Percentiles rank a stretch among this genome's conserved stretches.
Conservation (phyloP, 2,329 filamentous ascomycete species). For the Hyphodiscus sp. region DNA sequence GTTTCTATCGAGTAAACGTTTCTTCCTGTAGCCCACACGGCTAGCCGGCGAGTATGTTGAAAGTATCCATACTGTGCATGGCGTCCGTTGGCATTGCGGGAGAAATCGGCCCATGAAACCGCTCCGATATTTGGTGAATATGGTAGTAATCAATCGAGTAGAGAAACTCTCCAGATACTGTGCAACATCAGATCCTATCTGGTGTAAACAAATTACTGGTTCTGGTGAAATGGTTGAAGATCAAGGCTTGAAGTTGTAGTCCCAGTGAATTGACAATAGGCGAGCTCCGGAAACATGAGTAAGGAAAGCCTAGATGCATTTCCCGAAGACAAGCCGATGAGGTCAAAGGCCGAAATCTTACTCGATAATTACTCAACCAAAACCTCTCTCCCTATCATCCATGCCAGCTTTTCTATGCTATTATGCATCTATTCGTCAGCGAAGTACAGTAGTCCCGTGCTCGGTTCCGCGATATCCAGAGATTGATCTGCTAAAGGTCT, state of each 20-base stretch:
- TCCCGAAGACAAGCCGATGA: no score
- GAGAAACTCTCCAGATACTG: background rate
- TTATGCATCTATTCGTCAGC: background rate
- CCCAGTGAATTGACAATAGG: background rate
- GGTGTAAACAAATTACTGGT: background rate
- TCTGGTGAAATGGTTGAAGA: no score
- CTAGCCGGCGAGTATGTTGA: no score
- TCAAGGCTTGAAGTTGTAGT: background rate
- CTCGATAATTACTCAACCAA: slow-evolving; percentile 11
- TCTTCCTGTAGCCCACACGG: no score
- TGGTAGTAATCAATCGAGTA: background rate
- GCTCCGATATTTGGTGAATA: background rate
- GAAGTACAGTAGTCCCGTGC: no score
- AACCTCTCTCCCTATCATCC: slow-evolving; percentile 1
- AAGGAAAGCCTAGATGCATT: no score
- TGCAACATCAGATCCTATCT: background rate
- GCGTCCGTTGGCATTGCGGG: background rate
- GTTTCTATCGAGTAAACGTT: slow-evolving; percentile 20
- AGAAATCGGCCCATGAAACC: background rate
- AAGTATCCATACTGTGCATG: no score
- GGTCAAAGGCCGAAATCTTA: background rate
- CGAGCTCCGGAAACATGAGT: background rate
- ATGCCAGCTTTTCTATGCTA: background rate
- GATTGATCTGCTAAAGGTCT: no score
- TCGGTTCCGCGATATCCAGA: no score